Evolutionary conservation across 2,329 filamentous ascomycete species (phyloP), one percentile per base, ranked within the genome.

Genomic region (Sclerotinia spermophila): DNA sequence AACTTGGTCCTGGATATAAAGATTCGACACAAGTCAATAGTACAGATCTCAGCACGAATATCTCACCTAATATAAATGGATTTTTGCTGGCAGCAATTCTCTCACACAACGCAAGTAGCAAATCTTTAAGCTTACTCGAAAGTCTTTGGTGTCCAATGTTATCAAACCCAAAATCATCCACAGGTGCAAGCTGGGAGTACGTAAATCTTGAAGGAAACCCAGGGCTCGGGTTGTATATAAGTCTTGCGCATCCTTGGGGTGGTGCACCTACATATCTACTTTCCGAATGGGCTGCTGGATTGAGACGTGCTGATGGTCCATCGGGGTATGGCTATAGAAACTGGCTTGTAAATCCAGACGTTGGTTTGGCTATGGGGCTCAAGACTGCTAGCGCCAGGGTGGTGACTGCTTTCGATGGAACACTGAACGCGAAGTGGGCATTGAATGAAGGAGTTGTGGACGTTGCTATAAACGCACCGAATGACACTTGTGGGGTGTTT

Each of bases 151-250:
- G 78, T 3, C 77, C 78, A 5, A 84, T 84, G 83, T 72, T 83
- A 0, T 77, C 73, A 6, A 76, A 82, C 40, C 70, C 79, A 8
- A 69, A 77, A 44, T 80, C 80, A 70, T 77, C 77, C 35, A 81
- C 79, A 2, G 83, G 82, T 8, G 78, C 82, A 10, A 80, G 78
- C 27, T 85, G 83, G 82, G 83, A 85, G 72, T 84, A 84, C 59
- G 76, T 83, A 15, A 27, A 59, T 40, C 33, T 59, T 40, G 56
- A 40, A 1, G 79, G 80, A 2, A 75, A 76, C 0, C 83, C 83
- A 0, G 83, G 82, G 0, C 76, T 84, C 1, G 78, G 78, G 17
- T 71, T 82, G 0, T 84, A 80, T 73, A 85, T 83, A 1, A 82
- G 80, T 56, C 74, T 83, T 1, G 76, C 78, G 1, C 83, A 84